These are phyloP conservation scores for Exophiala lecanii-corni DNA, from an alignment of 2,329 filamentous ascomycete species.

Conservation along the genomic window DNA sequence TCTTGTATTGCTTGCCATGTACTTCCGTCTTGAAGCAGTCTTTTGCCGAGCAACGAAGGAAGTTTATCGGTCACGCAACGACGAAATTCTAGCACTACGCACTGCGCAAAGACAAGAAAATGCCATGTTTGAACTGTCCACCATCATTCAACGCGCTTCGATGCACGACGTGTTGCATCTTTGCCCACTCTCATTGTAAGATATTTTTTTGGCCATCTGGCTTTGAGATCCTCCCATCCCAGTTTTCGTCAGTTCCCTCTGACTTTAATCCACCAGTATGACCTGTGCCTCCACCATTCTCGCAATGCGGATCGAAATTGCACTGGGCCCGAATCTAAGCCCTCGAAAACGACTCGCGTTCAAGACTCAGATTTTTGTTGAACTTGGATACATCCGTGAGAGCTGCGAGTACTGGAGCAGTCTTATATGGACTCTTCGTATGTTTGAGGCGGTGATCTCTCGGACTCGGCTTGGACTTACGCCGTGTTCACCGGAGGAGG, in stretches of 20 bases:
- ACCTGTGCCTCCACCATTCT: constrained; percentile 5
- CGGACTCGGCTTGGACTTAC: neutral
- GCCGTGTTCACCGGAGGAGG: neutral
- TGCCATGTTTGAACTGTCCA: constrained; percentile 6
- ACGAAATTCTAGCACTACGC: neutral
- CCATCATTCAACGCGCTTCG: constrained; percentile 6
- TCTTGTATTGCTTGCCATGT: constrained; percentile 5
- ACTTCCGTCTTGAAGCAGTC: constrained; percentile 3
- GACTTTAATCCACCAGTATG: neutral
- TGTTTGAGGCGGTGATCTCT: constrained; percentile 6
- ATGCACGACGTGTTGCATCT: constrained; percentile 5
- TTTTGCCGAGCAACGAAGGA: constrained; percentile 1
- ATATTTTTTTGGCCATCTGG: too few relatives aligned
- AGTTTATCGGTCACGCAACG: neutral
- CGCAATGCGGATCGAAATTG: constrained; percentile 8
- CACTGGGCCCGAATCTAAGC: constrained; percentile 3
- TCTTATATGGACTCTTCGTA: constrained; percentile 7
- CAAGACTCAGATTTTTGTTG: constrained; percentile 7
- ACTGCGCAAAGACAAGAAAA: constrained; percentile 1
- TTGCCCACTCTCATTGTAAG: constrained; percentile 4
- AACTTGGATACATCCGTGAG: constrained; percentile 5
- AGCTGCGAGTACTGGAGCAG: constrained; percentile 9
- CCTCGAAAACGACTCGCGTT: constrained; percentile 2
- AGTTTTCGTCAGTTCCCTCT: too few relatives aligned
- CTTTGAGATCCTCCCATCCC: too few relatives aligned